Evolutionary conservation across 2,329 filamentous ascomycete genomes (phyloP).

Genomic region (Orbilia ellipsospora): DNA sequence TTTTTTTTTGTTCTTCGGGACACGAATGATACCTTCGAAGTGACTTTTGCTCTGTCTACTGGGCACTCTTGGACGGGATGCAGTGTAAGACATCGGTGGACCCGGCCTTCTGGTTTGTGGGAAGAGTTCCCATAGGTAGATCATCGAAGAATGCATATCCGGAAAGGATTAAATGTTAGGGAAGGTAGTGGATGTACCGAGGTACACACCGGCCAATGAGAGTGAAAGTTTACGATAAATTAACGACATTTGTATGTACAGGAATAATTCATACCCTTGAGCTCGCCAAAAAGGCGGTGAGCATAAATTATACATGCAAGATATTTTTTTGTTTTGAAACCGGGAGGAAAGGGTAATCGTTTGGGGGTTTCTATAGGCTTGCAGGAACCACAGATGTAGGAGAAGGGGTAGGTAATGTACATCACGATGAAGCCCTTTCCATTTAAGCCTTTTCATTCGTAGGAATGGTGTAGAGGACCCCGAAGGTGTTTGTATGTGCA

Average conservation of each 20-base stretch:
- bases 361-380: background rate
- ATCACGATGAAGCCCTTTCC: background rate
- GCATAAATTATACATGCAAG: slow-evolving; percentile 34
- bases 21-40: too few species aligned
- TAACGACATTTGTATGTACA: slow-evolving; percentile 41
- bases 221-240: slow-evolving; percentile 2
- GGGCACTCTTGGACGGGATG: slow-evolving; percentile 25
- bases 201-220: background rate
- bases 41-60: background rate
- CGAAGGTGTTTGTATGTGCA: slow-evolving; percentile 22
- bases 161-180: slow-evolving; percentile 22
- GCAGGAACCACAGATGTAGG: background rate
- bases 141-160: slow-evolving; percentile 27
- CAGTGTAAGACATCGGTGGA: slow-evolving; percentile 44
- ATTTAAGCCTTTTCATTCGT: slow-evolving; percentile 17
- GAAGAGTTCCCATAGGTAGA: slow-evolving; percentile 52
- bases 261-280: slow-evolving; percentile 11
- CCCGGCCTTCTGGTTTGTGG: slow-evolving; percentile 54
- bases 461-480: slow-evolving; percentile 7
- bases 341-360: slow-evolving; percentile 4
- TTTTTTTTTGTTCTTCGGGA: background rate
- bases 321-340: background rate
- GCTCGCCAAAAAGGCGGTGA: slow-evolving; percentile 9
- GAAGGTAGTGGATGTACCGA: slow-evolving; percentile 27
- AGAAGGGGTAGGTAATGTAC: background rate